Evolutionary conservation across 371 early-diverging fungal genomes (phyloP).

Genomic region (Rhizopus sp.): DNA sequence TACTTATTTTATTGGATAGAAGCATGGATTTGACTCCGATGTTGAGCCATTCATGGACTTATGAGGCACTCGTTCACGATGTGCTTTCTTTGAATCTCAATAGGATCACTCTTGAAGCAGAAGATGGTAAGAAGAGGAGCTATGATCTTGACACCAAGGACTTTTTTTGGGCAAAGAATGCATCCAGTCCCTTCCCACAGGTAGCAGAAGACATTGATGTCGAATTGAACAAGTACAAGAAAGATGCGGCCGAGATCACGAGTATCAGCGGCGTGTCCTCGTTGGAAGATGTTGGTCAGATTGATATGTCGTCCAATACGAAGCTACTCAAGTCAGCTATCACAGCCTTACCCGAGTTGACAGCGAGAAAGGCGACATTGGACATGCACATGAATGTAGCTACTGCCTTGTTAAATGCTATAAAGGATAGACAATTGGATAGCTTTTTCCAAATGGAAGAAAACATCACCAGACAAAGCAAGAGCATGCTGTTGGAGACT

Average conservation of each 20-base stretch:
- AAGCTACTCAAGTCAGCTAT: constrained; percentile 91
- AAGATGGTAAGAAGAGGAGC: constrained; percentile 69
- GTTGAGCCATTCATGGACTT: constrained; percentile 98
- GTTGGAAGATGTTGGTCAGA: constrained; percentile 83
- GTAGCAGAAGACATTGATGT: constrained; percentile 95
- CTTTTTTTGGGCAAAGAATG: constrained; percentile 94
- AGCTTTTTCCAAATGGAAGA: constrained; percentile 96
- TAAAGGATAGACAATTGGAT: constrained; percentile 96
- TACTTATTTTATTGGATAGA: constrained; percentile 93
- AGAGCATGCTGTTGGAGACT: constrained; percentile 77
- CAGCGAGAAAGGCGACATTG: constrained; percentile 92
- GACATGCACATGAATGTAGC: constrained; percentile 99
- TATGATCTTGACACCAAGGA: constrained; percentile 93
- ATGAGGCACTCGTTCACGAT: constrained; percentile 97
- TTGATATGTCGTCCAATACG: constrained; percentile 74
- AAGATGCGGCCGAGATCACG: constrained; percentile 92
- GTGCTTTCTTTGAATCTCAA: constrained; percentile 92
- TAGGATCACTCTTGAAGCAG: constrained; percentile 63
- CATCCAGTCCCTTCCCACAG: constrained; percentile 95
- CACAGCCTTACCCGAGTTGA: constrained; percentile 92
- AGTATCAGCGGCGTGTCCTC: constrained; percentile 81
- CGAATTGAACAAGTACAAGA: constrained; percentile 90
- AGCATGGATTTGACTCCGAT: constrained; percentile 95
- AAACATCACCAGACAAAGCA: constrained; percentile 72
- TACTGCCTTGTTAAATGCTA: constrained; percentile 85